phyloP scores from a whole-genome alignment of 495 filamentous ascomycete genomes.

The Symbiotaphrina buchneri region DNA sequence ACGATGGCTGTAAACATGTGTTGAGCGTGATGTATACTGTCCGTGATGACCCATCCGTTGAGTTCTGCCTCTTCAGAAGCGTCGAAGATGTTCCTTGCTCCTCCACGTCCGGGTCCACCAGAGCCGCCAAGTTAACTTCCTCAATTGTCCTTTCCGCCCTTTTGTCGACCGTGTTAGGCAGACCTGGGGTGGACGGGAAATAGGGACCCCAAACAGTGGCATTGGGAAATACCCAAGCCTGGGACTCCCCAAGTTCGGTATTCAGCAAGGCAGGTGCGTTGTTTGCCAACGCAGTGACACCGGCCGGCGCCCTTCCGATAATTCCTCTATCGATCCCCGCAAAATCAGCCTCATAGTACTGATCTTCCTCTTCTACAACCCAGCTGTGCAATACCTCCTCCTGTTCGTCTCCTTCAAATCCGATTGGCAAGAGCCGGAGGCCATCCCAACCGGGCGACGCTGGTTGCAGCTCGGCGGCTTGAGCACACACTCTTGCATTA shows the following conservation, averaged over 20 bases:
- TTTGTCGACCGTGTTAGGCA: conserved; percentile 13
- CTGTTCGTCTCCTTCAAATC: conserved; percentile 13
- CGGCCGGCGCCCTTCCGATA: conserved; percentile 32
- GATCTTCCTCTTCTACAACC: conserved; percentile 9
- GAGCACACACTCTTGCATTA: conserved; percentile 8
- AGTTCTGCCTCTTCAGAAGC: conserved; percentile 8
- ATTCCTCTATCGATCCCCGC: conserved; percentile 32
- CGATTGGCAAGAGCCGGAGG: too few species aligned
- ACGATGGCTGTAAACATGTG: conserved; percentile 48
- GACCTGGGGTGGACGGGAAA: conserved; percentile 11
- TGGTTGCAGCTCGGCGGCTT: too few species aligned
- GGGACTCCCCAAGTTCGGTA: conserved; percentile 29
- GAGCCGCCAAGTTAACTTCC: not conserved
- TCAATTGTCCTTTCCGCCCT: not conserved
- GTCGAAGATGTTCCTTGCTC: conserved; percentile 2
- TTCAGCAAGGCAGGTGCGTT: conserved; percentile 33
- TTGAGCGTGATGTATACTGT: conserved; percentile 61
- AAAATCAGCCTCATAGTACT: conserved; percentile 35
- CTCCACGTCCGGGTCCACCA: not conserved
- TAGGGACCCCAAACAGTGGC: conserved; percentile 16
- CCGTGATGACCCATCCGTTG: conserved; percentile 12
- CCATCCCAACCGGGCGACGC: too few species aligned
- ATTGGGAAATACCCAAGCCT: conserved; percentile 31
- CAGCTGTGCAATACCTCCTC: too few species aligned
- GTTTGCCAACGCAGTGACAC: conserved; percentile 28